These are phyloP conservation scores for Allium sativum DNA, from an alignment of 106 monocot species.

Conservation along the genomic window DNA sequence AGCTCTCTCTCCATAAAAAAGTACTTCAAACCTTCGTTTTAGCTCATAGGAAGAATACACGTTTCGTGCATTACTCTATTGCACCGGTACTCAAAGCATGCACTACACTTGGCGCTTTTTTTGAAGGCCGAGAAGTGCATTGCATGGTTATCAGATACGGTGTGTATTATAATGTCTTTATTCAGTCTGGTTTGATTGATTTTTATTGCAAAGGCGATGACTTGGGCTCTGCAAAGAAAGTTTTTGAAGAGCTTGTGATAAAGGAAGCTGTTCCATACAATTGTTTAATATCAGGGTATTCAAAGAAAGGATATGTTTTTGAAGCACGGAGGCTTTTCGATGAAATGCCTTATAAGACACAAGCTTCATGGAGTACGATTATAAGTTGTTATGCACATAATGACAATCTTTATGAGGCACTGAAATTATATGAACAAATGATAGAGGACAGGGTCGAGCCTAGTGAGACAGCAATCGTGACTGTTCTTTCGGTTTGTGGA, in stretches of 20 bases:
- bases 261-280: slow-evolving; percentile 79
- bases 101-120: slow-evolving; percentile 18
- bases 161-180: slow-evolving; percentile 32
- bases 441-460: slow-evolving; percentile 23
- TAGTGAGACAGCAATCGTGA: slow-evolving; percentile 61
- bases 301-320: slow-evolving; percentile 40
- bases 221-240: slow-evolving; percentile 38
- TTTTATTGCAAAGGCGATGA: slow-evolving; percentile 61
- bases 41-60: slow-evolving; percentile 19
- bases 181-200: slow-evolving; percentile 70
- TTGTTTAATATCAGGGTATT: slow-evolving; percentile 74
- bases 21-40: slow-evolving; percentile 29
- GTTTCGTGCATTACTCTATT: slow-evolving; percentile 29
- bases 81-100: slow-evolving; percentile 63
- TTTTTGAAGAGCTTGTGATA: slow-evolving; percentile 34
- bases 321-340: slow-evolving; percentile 60
- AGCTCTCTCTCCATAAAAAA: slow-evolving; percentile 41
- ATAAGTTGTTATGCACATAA: slow-evolving; percentile 73
- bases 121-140: slow-evolving; percentile 50
- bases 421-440: slow-evolving; percentile 70
- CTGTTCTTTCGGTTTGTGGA: slow-evolving; percentile 67
- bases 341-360: slow-evolving; percentile 48
- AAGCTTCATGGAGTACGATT: slow-evolving; percentile 82
- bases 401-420: slow-evolving; percentile 45
- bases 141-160: slow-evolving; percentile 33